Evolutionary conservation across 768 basidiomycete genomes (phyloP).

Genomic region (Lactarius hatsudake): DNA sequence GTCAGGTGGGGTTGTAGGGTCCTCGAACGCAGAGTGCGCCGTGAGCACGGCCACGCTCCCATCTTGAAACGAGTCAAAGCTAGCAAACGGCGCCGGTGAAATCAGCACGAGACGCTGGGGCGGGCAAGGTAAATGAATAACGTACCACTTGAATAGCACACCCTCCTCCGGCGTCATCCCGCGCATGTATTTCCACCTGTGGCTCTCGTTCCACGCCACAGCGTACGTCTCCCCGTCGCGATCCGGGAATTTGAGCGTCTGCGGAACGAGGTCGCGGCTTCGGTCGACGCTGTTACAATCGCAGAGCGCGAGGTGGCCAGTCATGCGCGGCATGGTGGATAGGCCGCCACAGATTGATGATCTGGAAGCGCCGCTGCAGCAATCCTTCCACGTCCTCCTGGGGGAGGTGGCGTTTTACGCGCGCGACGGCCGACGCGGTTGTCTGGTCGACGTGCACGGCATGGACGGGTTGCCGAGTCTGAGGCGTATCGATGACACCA

Average conservation of each 20-base stretch:
- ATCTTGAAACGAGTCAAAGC: constrained; percentile 38
- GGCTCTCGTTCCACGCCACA: constrained; percentile 39
- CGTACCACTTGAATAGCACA: constrained; percentile 48
- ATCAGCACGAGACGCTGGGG: background rate
- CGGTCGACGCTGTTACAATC: constrained; percentile 45
- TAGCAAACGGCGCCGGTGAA: constrained; percentile 22
- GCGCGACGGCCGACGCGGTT: constrained; percentile 37
- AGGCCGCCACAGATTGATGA: constrained; percentile 56
- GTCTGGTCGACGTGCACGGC: constrained; percentile 50
- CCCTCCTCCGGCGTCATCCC: constrained; percentile 47
- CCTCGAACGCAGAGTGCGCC: constrained; percentile 61
- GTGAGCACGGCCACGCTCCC: constrained; percentile 53
- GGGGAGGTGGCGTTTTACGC: constrained; percentile 46
- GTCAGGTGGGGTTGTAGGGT: constrained; percentile 50
- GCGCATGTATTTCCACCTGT: constrained; percentile 47
- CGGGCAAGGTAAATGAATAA: background rate
- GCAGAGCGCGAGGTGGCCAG: constrained; percentile 47
- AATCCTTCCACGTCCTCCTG: constrained; percentile 38
- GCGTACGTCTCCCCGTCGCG: constrained; percentile 44
- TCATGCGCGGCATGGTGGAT: constrained; percentile 46
- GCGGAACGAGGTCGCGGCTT: constrained; percentile 39
- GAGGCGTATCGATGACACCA: constrained; percentile 36
- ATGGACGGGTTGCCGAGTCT: constrained; percentile 45
- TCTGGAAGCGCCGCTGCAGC: constrained; percentile 47
- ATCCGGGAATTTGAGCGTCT: constrained; percentile 42